A percentile compares a stretch with the other conserved stretches of the same genome.
Conservation (phyloP, 371 early-diverging fungal species). For the Mucor velutinosus region DNA sequence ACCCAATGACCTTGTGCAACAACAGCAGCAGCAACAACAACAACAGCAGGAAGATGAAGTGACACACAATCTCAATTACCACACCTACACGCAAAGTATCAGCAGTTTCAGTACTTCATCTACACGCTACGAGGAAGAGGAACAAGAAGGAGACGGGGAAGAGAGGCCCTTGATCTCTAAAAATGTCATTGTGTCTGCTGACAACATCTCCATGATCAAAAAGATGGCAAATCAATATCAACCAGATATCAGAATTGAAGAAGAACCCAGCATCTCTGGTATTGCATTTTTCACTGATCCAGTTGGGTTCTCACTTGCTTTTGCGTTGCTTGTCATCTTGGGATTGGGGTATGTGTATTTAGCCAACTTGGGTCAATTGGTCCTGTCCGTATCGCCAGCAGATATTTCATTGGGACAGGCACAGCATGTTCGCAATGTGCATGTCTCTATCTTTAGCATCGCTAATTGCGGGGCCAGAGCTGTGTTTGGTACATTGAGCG, state of each 20-base stretch:
- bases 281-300: constrained; percentile 34
- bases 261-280: constrained; percentile 20
- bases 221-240: neutral
- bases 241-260: neutral
- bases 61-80: neutral
- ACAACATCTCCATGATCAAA: constrained; percentile 8
- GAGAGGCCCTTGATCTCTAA: constrained; percentile 10
- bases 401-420: constrained; percentile 5
- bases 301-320: constrained; percentile 35
- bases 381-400: constrained; percentile 28
- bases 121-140: constrained; percentile 15
- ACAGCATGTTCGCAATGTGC: constrained; percentile 44
- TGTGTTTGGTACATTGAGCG: constrained; percentile 43
- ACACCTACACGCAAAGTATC: constrained; percentile 16
- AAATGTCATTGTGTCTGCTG: constrained; percentile 7
- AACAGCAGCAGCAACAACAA: neutral
- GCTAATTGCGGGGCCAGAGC: constrained; percentile 51
- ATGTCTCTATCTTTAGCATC: constrained; percentile 48
- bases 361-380: constrained; percentile 40
- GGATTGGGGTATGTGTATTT: constrained; percentile 53
- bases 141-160: neutral
- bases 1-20: neutral
- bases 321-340: constrained; percentile 33
- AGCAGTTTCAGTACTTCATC: constrained; percentile 25
- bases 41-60: constrained; percentile 5